Percentiles rank a stretch among this genome's conserved stretches.
Evolutionary conservation across 768 basidiomycete genomes (phyloP).

Genomic region (Rhizopogon salebrosus): DNA sequence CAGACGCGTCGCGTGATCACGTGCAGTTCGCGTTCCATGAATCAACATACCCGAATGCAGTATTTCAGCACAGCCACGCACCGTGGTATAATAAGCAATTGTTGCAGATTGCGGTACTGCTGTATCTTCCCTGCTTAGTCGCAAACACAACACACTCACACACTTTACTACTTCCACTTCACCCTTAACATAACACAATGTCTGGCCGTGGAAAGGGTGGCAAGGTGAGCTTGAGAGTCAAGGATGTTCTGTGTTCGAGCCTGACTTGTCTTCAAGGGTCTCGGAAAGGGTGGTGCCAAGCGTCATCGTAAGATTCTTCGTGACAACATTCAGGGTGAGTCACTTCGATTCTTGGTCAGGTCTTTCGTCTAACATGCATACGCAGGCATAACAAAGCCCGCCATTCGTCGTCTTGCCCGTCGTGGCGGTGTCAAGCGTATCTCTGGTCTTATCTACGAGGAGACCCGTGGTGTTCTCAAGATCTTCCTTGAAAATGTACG

Average conservation of each 20-base stretch:
- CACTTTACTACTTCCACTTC: slow-evolving; percentile 13
- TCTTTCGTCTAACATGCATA: neutral
- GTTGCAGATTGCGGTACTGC: neutral
- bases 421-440: slow-evolving; percentile 99
- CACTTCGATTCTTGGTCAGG: slow-evolving; percentile 14
- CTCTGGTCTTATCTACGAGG: slow-evolving; percentile 90
- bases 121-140: slow-evolving; percentile 7
- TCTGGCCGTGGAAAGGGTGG: slow-evolving; percentile 97
- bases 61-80: slow-evolving; percentile 26
- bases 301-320: slow-evolving; percentile 96
- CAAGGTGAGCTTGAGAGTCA: slow-evolving; percentile 45
- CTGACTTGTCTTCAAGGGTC: slow-evolving; percentile 45
- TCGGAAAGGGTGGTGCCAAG: slow-evolving; percentile 96
- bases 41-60: slow-evolving; percentile 19
- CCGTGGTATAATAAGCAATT: slow-evolving; percentile 17
- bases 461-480: slow-evolving; percentile 93
- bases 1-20: slow-evolving; percentile 26
- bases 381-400: slow-evolving; percentile 90
- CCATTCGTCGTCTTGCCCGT: slow-evolving; percentile 91
- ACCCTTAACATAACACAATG: slow-evolving; percentile 42
- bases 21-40: slow-evolving; percentile 9
- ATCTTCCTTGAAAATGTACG: slow-evolving; percentile 85
- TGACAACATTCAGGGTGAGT: slow-evolving; percentile 64
- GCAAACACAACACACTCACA: slow-evolving; percentile 8
- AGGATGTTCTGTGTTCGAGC: neutral